Base-by-base conservation (phyloP, 495 filamentous ascomycete genomes). In the Hyaloscypha hepaticicola region DNA sequence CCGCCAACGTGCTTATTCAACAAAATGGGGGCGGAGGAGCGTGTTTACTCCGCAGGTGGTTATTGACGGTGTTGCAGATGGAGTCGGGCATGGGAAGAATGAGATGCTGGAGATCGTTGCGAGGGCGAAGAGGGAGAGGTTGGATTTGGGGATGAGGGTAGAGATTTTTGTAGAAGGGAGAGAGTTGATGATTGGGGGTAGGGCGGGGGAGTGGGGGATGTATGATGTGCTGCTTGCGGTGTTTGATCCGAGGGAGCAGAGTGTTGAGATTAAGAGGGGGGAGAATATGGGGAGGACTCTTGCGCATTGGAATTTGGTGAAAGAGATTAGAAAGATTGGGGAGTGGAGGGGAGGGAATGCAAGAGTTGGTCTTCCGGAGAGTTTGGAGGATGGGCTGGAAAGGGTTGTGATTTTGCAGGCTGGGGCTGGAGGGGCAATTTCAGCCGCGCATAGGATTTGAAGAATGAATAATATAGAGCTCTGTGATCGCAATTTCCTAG, bases 261-360 rank as follows among this genome's bases (percentile, higher is more conserved):
- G 24, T 50, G 67, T 72, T 52, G 66, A 72, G 66, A 58, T 67
- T 21, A 52, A 56, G 45, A 69, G 63, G 59, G 69, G 69, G 12
- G 29, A 64, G 50, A 72, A 72, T 63, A 69, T 62, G 51, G 69
- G 66, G 24, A 66, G 60, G 57, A 69, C 65, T 51, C 29, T 72
- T 25, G 49, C 60, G 41, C 64, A 69, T 55, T 27, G 55, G 24
- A 66, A 72, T 58, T 29, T 69, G 31, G 69, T 72, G 24, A 56
- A 38, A 33, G 59, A 62, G 5, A 33, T 67, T 12, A 41, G 27
- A 25, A 64, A 61, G 56, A 61, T 72, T 55, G 69, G 67, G 5
- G 63, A 72, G 26, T 72, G 69, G 69, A 60, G 12, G 19, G 69
- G 69, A 21, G 69, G 69, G 1, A 59, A 69, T 26, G 50, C 50